A percentile compares a stretch with the other conserved stretches of the same genome.
Conservation (phyloP, 2,329 filamentous ascomycete genomes). For the Sclerotinia minor region DNA sequence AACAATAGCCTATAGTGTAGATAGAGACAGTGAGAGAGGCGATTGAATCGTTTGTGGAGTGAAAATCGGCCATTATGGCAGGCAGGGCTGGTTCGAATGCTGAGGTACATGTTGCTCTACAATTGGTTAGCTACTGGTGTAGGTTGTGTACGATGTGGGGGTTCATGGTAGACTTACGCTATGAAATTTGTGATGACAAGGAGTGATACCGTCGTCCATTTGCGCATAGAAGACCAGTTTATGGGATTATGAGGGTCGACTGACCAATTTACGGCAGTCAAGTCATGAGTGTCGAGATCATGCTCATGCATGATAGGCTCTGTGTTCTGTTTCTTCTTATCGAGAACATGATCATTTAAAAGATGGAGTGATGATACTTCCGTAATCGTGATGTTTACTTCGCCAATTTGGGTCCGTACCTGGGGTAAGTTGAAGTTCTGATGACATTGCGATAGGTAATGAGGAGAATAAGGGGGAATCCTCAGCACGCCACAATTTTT, state of each 20-base stretch:
- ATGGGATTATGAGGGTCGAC: not conserved
- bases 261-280: not conserved
- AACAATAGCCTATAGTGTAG: slow-evolving; percentile 10
- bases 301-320: not conserved
- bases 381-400: not conserved
- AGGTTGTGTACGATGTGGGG: rapidly evolving
- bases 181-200: not conserved
- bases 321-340: not conserved
- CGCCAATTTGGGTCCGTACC: not conserved
- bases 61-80: slow-evolving; percentile 3
- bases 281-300: not conserved
- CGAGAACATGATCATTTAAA: not conserved
- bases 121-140: not conserved
- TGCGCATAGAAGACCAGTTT: slow-evolving; percentile 6
- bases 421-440: not conserved
- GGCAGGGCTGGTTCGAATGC: slow-evolving; percentile 1
- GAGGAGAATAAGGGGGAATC: not conserved
- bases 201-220: not conserved
- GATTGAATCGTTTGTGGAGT: slow-evolving; percentile 10
- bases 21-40: slow-evolving; percentile 6
- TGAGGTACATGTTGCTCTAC: slow-evolving; percentile 5
- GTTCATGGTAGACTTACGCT: not conserved
- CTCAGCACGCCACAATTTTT: not conserved
- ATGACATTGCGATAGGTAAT: not conserved
- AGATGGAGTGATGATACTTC: not conserved